These are phyloP conservation scores for Nakazawaea molendinolei DNA, from an alignment of 805 yeast genomes.

Conservation along the genomic window DNA sequence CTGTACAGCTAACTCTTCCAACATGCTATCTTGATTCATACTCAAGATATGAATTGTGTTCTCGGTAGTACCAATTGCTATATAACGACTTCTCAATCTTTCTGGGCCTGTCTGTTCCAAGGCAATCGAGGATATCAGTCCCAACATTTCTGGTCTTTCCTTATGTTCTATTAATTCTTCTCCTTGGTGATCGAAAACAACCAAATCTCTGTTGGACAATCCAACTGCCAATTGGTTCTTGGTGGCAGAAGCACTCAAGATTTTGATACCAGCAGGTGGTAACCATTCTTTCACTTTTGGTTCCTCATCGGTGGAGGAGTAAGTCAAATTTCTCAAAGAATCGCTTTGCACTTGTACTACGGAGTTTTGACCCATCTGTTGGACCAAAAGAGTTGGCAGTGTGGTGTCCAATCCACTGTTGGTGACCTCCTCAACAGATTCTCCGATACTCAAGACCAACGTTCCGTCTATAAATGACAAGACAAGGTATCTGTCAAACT, in stretches of 20 bases:
- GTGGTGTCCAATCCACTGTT: slow-evolving; percentile 48
- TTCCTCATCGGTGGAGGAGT: slow-evolving; percentile 20
- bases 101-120: slow-evolving; percentile 37
- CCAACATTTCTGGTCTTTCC: slow-evolving; percentile 47
- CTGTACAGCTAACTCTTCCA: slow-evolving; percentile 60
- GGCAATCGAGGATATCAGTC: slow-evolving; percentile 41
- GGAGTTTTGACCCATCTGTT: slow-evolving; percentile 56
- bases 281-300: slow-evolving; percentile 58
- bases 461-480: slow-evolving; percentile 63
- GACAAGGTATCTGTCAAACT: slow-evolving; percentile 56
- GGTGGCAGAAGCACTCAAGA: slow-evolving; percentile 57
- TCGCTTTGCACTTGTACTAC: slow-evolving; percentile 66
- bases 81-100: slow-evolving; percentile 41
- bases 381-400: slow-evolving; percentile 60
- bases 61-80: slow-evolving; percentile 71
- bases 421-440: slow-evolving; percentile 67
- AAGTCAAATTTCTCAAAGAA: slow-evolving; percentile 57
- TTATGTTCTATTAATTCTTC: slow-evolving; percentile 69
- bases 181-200: slow-evolving; percentile 75
- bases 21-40: slow-evolving; percentile 48
- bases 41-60: slow-evolving; percentile 64
- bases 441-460: slow-evolving; percentile 70
- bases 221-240: slow-evolving; percentile 64
- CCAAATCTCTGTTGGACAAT: slow-evolving; percentile 64
- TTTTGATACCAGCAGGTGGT: slow-evolving; percentile 71